Evolutionary conservation across 1,139 yeast species (phyloP), one percentile per base, ranked within the genome.

Genomic region (Magnusiomyces sp.): DNA sequence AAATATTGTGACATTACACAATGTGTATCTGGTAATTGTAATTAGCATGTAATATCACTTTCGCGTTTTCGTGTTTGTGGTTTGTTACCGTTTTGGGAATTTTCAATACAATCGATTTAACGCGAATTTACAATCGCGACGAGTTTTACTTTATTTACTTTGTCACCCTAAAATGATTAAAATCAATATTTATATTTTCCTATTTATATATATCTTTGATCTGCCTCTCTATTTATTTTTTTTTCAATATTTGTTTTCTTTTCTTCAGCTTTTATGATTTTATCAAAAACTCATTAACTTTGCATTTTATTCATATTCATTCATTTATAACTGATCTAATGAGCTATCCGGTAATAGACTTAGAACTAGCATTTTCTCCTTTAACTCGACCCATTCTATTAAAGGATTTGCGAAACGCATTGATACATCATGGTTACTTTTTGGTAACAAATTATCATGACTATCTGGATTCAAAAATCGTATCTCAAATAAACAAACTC

Each of bases 361-460:
- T 47, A 33, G 45, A 45, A 17, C 47, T 50, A 2, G 49, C 48
- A 9, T 45, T 36, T n/a, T 50, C 53, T 14, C 37, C 39, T 5
- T 32, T 50, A 5, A 50, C 53, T 17, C 37, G 43, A 5, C 38
- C 42, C 13, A 27, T 41, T 42, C 34, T 50, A 6, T 2, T 50
- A 7, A 43, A 47, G 6, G 49, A 47, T 16, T 40, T 50, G 5
- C 45, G 41, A 16, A 31, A 36, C 5, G 53, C 53, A 9, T n/a
- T 45, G n/a, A 13, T 47, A 29, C 39, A 47, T 19, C 50, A 50
- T 19, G 53, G 53, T n/a, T 50, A 33, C 31, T 50, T 43, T 39
- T 47, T 50, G n/a, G 13, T 50, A 20, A 46, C 43, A 19, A 46
- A 49, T 27, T 32, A 29, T 23, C 33, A 40, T 10, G 42, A 44